These are phyloP conservation scores for Elongisporangium prolatum DNA, from an alignment of 352 stramenopile genomes.

Conservation along the genomic window DNA sequence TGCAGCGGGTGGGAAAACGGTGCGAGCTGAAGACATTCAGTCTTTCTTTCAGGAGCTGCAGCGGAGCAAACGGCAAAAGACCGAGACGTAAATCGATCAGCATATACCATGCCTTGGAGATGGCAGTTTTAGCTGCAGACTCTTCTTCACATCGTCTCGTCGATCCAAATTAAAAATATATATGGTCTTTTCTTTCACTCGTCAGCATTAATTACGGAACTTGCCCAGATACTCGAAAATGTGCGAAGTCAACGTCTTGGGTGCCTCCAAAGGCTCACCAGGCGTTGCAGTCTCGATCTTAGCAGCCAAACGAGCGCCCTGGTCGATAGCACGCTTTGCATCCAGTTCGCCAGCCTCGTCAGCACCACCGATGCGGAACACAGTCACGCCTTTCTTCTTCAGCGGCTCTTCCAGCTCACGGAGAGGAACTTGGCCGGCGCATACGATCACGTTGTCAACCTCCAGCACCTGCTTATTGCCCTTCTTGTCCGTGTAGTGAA, in stretches of 20 bases:
- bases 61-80: conserved; percentile 53
- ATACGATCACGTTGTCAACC: conserved; percentile 96
- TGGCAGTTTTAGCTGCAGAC: conserved; percentile 1
- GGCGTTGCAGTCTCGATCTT: conserved; percentile 77
- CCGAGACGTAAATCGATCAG: conserved; percentile 12
- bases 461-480: conserved; percentile 82
- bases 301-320: conserved; percentile 87
- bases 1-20: conserved; percentile 51
- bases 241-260: conserved; percentile 35
- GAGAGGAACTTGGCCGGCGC: conserved; percentile 92
- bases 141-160: conserved; percentile 11
- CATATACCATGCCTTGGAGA: background rate
- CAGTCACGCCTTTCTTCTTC: conserved; percentile 58
- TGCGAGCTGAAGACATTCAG: conserved; percentile 68
- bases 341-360: conserved; percentile 94
- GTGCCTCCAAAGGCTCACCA: conserved; percentile 47
- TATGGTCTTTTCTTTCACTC: conserved; percentile 1
- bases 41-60: conserved; percentile 57
- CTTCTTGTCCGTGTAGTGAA: conserved; percentile 92
- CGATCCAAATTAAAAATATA: conserved; percentile 8
- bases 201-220: conserved; percentile 32
- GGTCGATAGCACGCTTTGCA: conserved; percentile 97
- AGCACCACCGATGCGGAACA: conserved; percentile 95
- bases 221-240: conserved; percentile 47
- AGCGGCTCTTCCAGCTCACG: conserved; percentile 85